phyloP scores from a whole-genome alignment of 2,329 filamentous ascomycete genomes.

The Lachnellula willkommii region DNA sequence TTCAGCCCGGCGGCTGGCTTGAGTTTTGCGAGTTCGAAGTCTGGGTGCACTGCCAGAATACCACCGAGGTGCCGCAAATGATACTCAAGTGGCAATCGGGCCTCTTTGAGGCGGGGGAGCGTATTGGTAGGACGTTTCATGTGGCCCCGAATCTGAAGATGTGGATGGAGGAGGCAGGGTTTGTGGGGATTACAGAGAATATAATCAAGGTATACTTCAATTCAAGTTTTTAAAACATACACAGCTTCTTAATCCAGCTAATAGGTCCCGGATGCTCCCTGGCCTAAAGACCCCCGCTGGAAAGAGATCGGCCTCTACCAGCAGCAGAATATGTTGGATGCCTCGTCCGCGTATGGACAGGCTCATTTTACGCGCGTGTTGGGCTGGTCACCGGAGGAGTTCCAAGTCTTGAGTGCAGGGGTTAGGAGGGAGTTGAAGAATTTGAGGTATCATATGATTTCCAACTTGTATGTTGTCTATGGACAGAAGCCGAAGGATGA shows the following conservation, averaged over 20 bases:
- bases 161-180: constrained; percentile 35
- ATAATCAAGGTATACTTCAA: constrained; percentile 9
- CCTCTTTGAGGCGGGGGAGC: constrained; percentile 28
- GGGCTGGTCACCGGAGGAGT: constrained; percentile 28
- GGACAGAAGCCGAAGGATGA: constrained; percentile 25
- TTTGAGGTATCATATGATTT: constrained; percentile 29
- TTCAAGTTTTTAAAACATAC: neutral
- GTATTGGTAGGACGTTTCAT: constrained; percentile 30
- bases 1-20: constrained; percentile 24
- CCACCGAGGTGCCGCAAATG: constrained; percentile 1
- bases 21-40: constrained; percentile 26
- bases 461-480: constrained; percentile 30
- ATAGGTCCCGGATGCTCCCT: constrained; percentile 24
- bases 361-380: constrained; percentile 28
- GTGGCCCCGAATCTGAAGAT: constrained; percentile 13
- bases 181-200: constrained; percentile 25
- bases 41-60: constrained; percentile 15
- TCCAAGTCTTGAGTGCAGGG: constrained; percentile 25
- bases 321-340: constrained; percentile 21
- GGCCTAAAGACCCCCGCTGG: constrained; percentile 36
- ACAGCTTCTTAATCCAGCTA: neutral
- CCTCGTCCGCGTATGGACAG: constrained; percentile 12
- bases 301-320: constrained; percentile 34
- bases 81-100: constrained; percentile 18
- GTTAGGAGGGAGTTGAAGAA: constrained; percentile 30